Base-by-base conservation (phyloP, 2,329 filamentous ascomycete genomes). In the Plenodomus lindquistii region DNA sequence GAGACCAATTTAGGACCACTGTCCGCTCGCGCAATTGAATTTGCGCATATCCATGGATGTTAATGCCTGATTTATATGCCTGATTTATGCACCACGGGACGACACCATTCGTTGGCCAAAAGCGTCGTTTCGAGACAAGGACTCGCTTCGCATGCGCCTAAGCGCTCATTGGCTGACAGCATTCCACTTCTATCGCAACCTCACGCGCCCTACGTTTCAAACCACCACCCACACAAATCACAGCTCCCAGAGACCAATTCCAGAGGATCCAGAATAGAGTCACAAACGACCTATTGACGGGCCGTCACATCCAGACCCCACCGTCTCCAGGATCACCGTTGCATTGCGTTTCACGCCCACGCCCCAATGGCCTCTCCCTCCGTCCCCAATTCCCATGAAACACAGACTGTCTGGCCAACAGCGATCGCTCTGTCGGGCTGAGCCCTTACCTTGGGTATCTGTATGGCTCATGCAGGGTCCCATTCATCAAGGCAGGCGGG, bases 321-420 rank as follows among this genome's bases (percentile, higher is more conserved):
- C 53, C 44, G 24, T 24, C 41, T 34, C 41, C 42, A 48, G 55
- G 50, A 52, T 60, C 27, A 31, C 17, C 40, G 36, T 16, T 44
- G 29, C 34, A 49, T 38, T 40, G 51, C 55, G 64, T 63, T 66
- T 66, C 60, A 65, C 40, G 43, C 44, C 44, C 46, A 49, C 27
- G 49, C 43, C 37, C 48, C 50, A 50, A 40, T 50, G 43, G 11
- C 22, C 22, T 5, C 11, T 24, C 50, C 47, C 53, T 57, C 58
- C 58, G 50, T 59, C n/a, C 41, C 50, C 52, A 62, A 66, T 66
- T 54, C 62, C 59, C 57, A 48, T 66, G 63, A 68, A 68, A 68
- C 65, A 59, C 42, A 43, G 38, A 43, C 22, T 24, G 52, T 52
- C 45, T 59, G 46, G 52, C 62, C 53, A 62, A 63, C n/a, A 63